Conservation (phyloP, 176 grass and related monocot genomes). For the Hordeum marinum region DNA sequence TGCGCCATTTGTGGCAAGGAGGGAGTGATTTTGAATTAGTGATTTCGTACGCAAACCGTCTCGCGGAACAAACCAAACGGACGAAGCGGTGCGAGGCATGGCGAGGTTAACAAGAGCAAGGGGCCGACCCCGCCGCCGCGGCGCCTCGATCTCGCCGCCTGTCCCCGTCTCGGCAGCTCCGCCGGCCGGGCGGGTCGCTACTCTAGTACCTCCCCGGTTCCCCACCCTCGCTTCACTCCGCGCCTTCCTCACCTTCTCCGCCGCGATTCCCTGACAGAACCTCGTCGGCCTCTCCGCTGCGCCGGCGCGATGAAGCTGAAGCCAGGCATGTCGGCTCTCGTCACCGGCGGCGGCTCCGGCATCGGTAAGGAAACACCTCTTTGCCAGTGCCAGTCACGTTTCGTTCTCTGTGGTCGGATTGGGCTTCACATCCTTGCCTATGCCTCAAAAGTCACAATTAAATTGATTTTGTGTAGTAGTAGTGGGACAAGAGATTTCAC, state of each 20-base stretch:
- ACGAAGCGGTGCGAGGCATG: background rate
- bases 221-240: background rate
- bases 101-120: background rate
- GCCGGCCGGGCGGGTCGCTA: background rate
- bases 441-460: background rate
- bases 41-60: background rate
- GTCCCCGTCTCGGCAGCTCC: slow-evolving; percentile 11
- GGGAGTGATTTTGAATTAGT: no score
- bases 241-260: background rate
- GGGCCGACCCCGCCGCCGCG: background rate
- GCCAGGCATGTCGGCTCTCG: slow-evolving; percentile 85
- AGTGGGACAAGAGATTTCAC: background rate
- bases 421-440: background rate
- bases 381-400: background rate
- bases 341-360: slow-evolving; percentile 83
- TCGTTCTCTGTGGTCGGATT: background rate
- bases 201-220: background rate
- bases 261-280: background rate
- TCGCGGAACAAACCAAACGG: background rate
- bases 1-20: no score
- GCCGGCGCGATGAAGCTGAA: slow-evolving; percentile 67
- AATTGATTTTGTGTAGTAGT: background rate
- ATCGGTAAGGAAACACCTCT: slow-evolving; percentile 43
- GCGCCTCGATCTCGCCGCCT: slow-evolving; percentile 10
- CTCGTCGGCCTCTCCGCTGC: background rate